Evolutionary conservation across 2,329 filamentous ascomycete genomes (phyloP), one percentile per base, ranked within the genome.

Genomic region (Trichoderma koningiopsis): DNA sequence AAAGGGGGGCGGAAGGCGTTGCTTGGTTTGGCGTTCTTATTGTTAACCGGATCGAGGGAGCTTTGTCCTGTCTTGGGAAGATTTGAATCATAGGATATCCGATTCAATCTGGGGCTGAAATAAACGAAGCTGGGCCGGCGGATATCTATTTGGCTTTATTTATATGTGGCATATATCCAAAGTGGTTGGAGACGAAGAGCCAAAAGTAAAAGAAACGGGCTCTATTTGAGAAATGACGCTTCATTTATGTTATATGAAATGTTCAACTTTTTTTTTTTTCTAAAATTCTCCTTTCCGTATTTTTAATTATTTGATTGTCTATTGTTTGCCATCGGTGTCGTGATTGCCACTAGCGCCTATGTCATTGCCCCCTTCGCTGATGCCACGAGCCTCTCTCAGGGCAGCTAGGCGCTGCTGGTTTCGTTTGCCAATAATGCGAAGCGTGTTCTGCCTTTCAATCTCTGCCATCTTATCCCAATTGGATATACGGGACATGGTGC

Each of bases 401-500:
- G 81, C 83, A 60, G 85, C 87, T 72, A 91, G 76, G 16, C 91
- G 81, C 75, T 84, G 73, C 81, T 89, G 84, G 76, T 94, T 94
- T 76, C 92, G 83, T 83, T 87, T 90, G 11, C 88, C 87, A 73
- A 94, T 76, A 59, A 93, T 80, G 57, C 88, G 83, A 76, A 93
- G 72, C 47, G 91, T 92, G 75, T 88, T 91, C 76, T 86, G 80
- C 77, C 83, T 84, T 83, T 94, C 91, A 7, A 88, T 83, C 31
- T 88, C 87, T 2, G 86, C 86, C 91, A 94, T 93, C 72, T 89
- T 82, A 10, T 81, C 83, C 91, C 91, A 94, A 78, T 94, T 94
- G 43, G 85, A 80, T 74, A 94, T 91, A 40, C 91, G 85, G 68
- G 88, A 89, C 73, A 93, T 78, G 10, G 89, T 89, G 24, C 92